Evolutionary conservation across 2,329 filamentous ascomycete genomes (phyloP), one percentile per base, ranked within the genome.

Genomic region (Madurella mycetomatis): DNA sequence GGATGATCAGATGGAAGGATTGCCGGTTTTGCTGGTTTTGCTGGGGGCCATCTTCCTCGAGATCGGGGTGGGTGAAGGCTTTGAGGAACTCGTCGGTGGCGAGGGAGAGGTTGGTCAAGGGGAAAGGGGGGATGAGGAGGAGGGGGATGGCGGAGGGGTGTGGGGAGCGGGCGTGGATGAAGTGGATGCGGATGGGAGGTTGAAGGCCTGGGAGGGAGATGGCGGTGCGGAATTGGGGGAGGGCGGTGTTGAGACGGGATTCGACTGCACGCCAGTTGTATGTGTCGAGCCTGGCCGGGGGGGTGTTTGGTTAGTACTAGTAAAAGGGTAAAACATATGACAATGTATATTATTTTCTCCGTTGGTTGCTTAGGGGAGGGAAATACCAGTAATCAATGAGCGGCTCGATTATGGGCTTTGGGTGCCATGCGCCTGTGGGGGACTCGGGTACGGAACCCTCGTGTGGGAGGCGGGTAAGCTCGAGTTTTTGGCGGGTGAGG

Each of bases 181-280:
- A 87, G 64, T 88, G 85, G 51, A 87, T 66, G 34, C 84, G 75
- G 1, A 84, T 65, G 2, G 73, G 69, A 4, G 71, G 69, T 66
- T 25, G 25, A 7, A 25, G 25, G 25, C 25, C 25, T 25, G 25
- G 25, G 25, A 25, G 25, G 25, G 25, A 25, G 7, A 87, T 74
- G 13, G 72, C 73, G 12, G 82, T 85, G 31, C 85, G 79, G 66
- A 80, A 88, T 67, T 88, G 85, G 0, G 84, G 80, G n/a, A 87
- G 70, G 0, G 71, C 68, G 9, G 70, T 65, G 65, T 88, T 88
- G 60, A 86, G 75, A 41, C 69, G 65, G 8, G 74, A 69, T 67
- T 88, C 85, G 52, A 82, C 76, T 2, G 75, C 70, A 47, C 81
- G 76, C 84, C 85, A 88, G 55, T 79, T 79, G 67, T 86, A 87